Base-by-base conservation (phyloP, 257 asterid genomes). In the Phtheirospermum japonicum region DNA sequence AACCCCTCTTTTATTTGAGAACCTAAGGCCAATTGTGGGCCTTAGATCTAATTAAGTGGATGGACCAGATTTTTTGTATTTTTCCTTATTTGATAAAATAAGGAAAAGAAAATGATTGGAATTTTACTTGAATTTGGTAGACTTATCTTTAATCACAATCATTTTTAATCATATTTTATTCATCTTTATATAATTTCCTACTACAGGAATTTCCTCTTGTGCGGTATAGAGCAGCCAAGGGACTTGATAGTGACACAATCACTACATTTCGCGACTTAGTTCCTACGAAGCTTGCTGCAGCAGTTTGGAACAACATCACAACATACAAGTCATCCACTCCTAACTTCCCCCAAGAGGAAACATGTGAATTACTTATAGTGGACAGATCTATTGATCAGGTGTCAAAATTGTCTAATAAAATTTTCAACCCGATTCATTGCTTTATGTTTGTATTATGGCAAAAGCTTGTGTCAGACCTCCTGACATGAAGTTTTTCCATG, bases 371-470 rank as follows among this genome's bases (percentile, higher is more conserved):
- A 60, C 86, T 90, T 66, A 88, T 90, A 76, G 67, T 90, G 76
- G 96, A 90, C 79, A 78, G 96, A 84, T 85, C 98, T 56, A 58
- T 90, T 69, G 98, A 88, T 80, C 95, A 80, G 98, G 98, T 88
- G 49, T 62, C 34, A 32, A 56, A 50, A 9, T 67, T 34, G 46
- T 66, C 66, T 50, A 34, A 30, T 63, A 53, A 12, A 63, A 68
- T 50, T 13, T 33, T 52, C 9, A 11, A 4, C 28, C 63, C 28
- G 49, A 57, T 60, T 40, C 42, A 17, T 58, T 16, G 17, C 45
- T 56, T 73, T 18, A 57, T 63, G 12, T 39, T 54, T 64, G 40
- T 12, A 17, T 18, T 48, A 30, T 51, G 10, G 10, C 45, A 37
- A 37, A 37, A 23, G 7, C 45, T 37, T 7, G 45, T 37, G 45